Evolutionary conservation across 805 yeast genomes (phyloP), one percentile per base, ranked within the genome.

Genomic region (Aciculoconidium aculeatum): DNA sequence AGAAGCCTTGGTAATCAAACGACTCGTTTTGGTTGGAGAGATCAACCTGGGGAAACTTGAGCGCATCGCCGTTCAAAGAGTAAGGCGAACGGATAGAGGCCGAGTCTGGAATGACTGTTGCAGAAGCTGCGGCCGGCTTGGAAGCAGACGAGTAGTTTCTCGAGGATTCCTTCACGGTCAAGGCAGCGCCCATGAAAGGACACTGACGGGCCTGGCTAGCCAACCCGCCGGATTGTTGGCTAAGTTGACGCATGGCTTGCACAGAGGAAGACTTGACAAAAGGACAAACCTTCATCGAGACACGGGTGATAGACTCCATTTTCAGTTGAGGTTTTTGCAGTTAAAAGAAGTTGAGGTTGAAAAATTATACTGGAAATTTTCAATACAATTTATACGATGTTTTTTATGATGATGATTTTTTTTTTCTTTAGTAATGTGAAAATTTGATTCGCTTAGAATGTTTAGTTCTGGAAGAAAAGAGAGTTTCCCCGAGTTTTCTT

Each of bases 121-220:
- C 49, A 26, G 73, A 68, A 19, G 70, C 63, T 13, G 76, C 75
- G 20, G 46, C 59, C 4, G 70, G 61, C 39, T 58, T 58, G 9
- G 75, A 56, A 25, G 75, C 67, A 16, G 65, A 53, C 8, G 77
- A 65, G 45, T 72, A 72, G 27, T 36, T 12, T 55, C 71, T 65
- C 28, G 43, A 47, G 23, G 56, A 47, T 29, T 55, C 58, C 34
- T 49, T 60, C 34, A 65, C 67, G 40, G 51, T 51, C 30, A 86
- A 58, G 20, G 95, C 95, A 30, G 78, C 77, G 15, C 85, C 85
- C 81, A 87, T 83, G 32, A 87, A 81, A n/a, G 97, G 97, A 57
- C 97, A 88, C 37, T 69, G 72, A 25, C 70, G 56, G 31, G 94
- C 95, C 40, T 72, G 73, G 25, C 58, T 47, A 26, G 69, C 62